Percentiles rank a stretch among this genome's conserved stretches.
Conservation (phyloP, 2,329 filamentous ascomycete genomes). For the Penicillium brevicompactum region DNA sequence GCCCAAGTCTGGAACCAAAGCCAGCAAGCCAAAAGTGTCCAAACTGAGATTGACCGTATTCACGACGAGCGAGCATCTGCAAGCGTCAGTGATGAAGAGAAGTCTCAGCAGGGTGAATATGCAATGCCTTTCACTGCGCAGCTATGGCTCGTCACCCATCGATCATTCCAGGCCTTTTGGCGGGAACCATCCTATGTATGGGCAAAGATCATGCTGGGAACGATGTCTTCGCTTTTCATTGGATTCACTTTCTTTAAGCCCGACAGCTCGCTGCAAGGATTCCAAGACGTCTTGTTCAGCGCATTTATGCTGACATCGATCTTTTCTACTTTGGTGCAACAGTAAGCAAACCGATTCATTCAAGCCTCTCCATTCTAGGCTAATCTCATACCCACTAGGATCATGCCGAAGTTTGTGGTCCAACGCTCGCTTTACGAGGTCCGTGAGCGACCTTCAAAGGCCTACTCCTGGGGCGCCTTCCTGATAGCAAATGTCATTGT, state of each 20-base stretch:
- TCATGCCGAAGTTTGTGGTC: constrained; percentile 57
- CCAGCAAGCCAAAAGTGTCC: constrained; percentile 56
- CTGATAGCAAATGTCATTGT: constrained; percentile 39
- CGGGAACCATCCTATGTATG: constrained; percentile 57
- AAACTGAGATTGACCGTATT: constrained; percentile 61
- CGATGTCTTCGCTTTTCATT: constrained; percentile 67
- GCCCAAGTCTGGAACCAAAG: constrained; percentile 62
- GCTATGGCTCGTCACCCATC: background rate
- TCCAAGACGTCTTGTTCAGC: constrained; percentile 84
- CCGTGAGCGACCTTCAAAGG: constrained; percentile 62
- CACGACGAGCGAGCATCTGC: constrained; percentile 50
- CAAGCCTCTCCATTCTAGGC: constrained; percentile 8
- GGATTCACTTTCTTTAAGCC: constrained; percentile 79
- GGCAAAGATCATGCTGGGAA: constrained; percentile 73
- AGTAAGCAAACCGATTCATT: constrained; percentile 32
- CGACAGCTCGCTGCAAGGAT: constrained; percentile 70
- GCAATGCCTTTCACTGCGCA: constrained; percentile 58
- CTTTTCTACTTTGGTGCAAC: constrained; percentile 58
- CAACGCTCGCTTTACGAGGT: constrained; percentile 60
- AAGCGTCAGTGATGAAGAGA: constrained; percentile 46
- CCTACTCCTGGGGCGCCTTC: constrained; percentile 72
- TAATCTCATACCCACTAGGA: constrained; percentile 66
- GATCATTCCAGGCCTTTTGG: background rate
- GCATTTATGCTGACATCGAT: constrained; percentile 73
- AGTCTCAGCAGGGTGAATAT: constrained; percentile 62